These are phyloP conservation scores for Lachancea meyersii DNA, from an alignment of 805 yeast genomes.

Conservation along the genomic window DNA sequence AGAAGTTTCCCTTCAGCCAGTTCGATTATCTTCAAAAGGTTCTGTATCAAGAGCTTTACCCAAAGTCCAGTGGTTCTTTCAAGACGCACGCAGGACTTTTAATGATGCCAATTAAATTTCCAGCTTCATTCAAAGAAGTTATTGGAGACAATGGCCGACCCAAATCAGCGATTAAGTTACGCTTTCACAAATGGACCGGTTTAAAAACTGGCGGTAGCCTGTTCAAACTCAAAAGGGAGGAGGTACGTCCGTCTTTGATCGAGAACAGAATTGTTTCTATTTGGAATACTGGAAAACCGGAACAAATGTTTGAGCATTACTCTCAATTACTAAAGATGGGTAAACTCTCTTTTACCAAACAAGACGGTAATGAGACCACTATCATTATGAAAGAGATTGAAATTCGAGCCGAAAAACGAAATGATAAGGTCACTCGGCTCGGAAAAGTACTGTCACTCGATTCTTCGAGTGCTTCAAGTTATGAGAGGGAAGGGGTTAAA, in stretches of 20 bases:
- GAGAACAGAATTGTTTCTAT: constrained; percentile 14
- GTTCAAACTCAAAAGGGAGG: constrained; percentile 4
- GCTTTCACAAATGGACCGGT: constrained; percentile 14
- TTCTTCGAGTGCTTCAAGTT: not conserved
- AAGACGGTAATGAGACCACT: constrained; percentile 3
- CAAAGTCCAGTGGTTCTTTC: not conserved
- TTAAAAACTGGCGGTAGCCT: constrained; percentile 1
- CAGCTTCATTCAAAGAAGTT: constrained; percentile 9
- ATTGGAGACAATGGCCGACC: constrained; percentile 13
- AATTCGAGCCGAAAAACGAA: constrained; percentile 1
- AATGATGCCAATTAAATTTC: constrained; percentile 19
- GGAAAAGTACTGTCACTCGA: not conserved
- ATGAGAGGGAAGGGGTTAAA: not conserved
- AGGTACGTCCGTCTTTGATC: constrained; percentile 9
- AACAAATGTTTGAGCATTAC: constrained; percentile 8
- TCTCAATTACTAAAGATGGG: not conserved
- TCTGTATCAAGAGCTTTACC: constrained; percentile 3
- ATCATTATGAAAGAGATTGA: constrained; percentile 6
- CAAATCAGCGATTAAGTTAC: constrained; percentile 9
- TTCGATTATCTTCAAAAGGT: constrained; percentile 4
- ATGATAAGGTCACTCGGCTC: not conserved
- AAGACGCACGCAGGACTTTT: constrained; percentile 17
- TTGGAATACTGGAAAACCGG: constrained; percentile 15
- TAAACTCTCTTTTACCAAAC: not conserved
- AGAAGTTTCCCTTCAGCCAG: not conserved